Conservation (phyloP, 2,329 filamentous ascomycete genomes). For the Penicillium sp. region DNA sequence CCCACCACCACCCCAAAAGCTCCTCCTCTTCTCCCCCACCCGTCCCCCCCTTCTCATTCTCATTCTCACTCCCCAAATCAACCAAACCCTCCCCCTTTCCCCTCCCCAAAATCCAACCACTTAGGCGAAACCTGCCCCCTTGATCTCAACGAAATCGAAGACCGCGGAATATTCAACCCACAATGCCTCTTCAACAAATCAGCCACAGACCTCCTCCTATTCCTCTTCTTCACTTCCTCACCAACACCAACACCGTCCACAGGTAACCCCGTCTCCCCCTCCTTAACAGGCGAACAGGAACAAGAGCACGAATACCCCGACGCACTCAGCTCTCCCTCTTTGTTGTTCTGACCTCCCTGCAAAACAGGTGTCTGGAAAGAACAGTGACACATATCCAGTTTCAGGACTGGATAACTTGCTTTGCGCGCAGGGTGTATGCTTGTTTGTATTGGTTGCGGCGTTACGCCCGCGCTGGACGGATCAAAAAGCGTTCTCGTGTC, state of each 20-base stretch:
- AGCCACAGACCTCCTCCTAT: conserved; percentile 14
- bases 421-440: too few relatives aligned
- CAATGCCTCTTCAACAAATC: conserved; percentile 15
- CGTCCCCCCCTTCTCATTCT: conserved; percentile 19
- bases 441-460: too few relatives aligned
- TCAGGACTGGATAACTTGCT: conserved; percentile 20
- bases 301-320: too few relatives aligned
- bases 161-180: conserved; percentile 14
- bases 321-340: too few relatives aligned
- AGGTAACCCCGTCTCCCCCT: too few relatives aligned
- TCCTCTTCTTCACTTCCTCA: background rate
- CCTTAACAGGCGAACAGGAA: too few relatives aligned
- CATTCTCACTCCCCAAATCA: conserved; percentile 11
- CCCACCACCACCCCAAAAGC: conserved; percentile 9
- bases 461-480: too few relatives aligned
- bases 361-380: conserved; percentile 12
- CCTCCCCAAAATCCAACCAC: conserved; percentile 16
- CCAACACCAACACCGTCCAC: background rate
- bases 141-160: conserved; percentile 14
- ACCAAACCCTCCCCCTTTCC: conserved; percentile 16
- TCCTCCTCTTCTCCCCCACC: conserved; percentile 6
- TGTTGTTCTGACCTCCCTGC: background rate
- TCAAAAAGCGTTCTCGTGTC: conserved; percentile 19
- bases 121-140: conserved; percentile 4
- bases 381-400: conserved; percentile 18